Base-by-base conservation (phyloP, 1,139 yeast species). In the Debaryomycetaceae sp. region DNA sequence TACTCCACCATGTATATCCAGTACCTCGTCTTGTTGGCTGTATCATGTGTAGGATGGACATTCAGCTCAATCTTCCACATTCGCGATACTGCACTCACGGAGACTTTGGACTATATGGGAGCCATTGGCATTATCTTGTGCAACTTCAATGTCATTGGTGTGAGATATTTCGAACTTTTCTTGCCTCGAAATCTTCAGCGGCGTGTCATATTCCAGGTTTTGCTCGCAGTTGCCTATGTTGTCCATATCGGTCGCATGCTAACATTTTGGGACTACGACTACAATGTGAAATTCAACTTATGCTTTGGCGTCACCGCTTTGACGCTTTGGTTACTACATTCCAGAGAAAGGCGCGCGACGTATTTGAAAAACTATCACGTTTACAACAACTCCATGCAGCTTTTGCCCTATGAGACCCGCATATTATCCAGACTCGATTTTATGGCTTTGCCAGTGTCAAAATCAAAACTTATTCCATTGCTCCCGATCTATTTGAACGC, bases 61-160 rank as follows among this genome's bases (percentile, higher is more conserved):
- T 58, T 58, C 35, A 64, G 71, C 35, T 49, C 57, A 4, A 32
- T 65, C 13, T 67, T 66, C 42, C 74, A 67, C 40, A 56, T 56
- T 18, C 47, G 70, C 28, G 74, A 67, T 38, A 51, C 50, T 19
- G 43, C 59, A 0, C n/a, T 51, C 2, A 65, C 72, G 3, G 74
- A 67, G 37, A 53, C 66, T 2, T 42, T 66, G 31, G 74, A 67
- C 40, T 67, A 67, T 39, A 56, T 56, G 36, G 73, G 73, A 1
- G 74, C 74, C 1, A 61, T 65, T 26, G 57, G 58, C 14, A 63
- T 67, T 4, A 55, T 67, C 5, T 40, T 65, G 22, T 47, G 57
- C 32, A 65, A 63, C 35, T 62, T 65, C 42, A 62, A 60, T 35
- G 60, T 58, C 2, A 59, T 67, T 3, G 37, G 43, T 4, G 51